These are phyloP conservation scores for Aspergillus haitiensis DNA, from an alignment of 495 filamentous ascomycete species.

Conservation along the genomic window DNA sequence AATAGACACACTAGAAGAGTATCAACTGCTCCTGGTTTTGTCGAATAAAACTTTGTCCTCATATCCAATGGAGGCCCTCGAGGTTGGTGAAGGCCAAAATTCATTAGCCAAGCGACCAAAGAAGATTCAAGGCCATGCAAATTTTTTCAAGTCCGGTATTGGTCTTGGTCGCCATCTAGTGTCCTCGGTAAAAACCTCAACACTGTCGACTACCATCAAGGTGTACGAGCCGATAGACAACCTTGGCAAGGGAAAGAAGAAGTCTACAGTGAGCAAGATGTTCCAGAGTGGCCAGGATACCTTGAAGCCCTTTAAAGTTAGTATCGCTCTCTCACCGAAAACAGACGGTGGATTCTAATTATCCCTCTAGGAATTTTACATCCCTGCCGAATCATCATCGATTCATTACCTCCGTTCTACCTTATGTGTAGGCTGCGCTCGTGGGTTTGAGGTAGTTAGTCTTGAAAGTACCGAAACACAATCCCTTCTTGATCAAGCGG, in stretches of 20 bases:
- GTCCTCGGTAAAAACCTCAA: conserved; percentile 88
- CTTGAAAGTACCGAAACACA: conserved; percentile 97
- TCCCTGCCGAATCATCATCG: conserved; percentile 91
- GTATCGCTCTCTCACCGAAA: conserved; percentile 17
- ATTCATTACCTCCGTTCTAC: conserved; percentile 97
- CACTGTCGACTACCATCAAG: conserved; percentile 91
- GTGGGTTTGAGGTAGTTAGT: conserved; percentile 95
- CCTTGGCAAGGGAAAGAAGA: conserved; percentile 82
- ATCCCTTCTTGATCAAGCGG: conserved; percentile 93
- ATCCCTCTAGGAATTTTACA: conserved; percentile 78
- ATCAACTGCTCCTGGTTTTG: conserved; percentile 86
- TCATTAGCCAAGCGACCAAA: conserved; percentile 81
- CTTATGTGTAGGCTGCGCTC: conserved; percentile 90
- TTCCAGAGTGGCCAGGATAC: conserved; percentile 92
- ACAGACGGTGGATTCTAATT: background rate
- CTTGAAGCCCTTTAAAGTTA: conserved; percentile 86
- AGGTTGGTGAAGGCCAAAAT: conserved; percentile 71
- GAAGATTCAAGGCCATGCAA: conserved; percentile 95
- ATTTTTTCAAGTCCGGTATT: conserved; percentile 97
- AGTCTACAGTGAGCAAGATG: conserved; percentile 90
- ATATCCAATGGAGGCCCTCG: conserved; percentile 80
- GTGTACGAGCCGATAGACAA: conserved; percentile 96
- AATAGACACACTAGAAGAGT: conserved; percentile 94
- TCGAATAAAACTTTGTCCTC: conserved; percentile 88
- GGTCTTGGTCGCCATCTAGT: conserved; percentile 93